phyloP scores from a whole-genome alignment of 2,329 filamentous ascomycete genomes.

The Calonectria fujianensis region DNA sequence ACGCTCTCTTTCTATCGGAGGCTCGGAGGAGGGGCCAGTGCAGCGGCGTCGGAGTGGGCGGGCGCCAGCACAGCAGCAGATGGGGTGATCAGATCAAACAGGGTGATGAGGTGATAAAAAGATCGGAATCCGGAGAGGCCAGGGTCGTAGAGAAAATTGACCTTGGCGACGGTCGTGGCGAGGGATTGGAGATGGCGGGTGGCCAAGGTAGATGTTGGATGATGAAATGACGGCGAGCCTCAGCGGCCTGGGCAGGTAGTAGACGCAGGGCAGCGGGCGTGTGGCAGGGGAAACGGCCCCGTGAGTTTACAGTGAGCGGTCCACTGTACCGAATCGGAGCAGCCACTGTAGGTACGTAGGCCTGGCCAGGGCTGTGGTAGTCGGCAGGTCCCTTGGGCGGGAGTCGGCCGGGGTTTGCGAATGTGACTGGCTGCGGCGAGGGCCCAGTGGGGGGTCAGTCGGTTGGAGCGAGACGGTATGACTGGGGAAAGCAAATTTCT shows the following conservation, averaged over 20 bases:
- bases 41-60: slow-evolving; percentile 49
- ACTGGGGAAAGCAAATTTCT: slow-evolving; percentile 43
- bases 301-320: slow-evolving; percentile 32
- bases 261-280: slow-evolving; percentile 37
- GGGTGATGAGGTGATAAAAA: slow-evolving; percentile 21
- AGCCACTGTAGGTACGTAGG: slow-evolving; percentile 26
- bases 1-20: slow-evolving; percentile 53
- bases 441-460: slow-evolving; percentile 17
- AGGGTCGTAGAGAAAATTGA: neutral
- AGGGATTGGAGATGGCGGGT: slow-evolving; percentile 45
- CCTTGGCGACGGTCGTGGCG: slow-evolving; percentile 1
- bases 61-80: slow-evolving; percentile 36
- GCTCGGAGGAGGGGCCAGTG: slow-evolving; percentile 50
- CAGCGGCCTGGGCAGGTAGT: slow-evolving; percentile 23
- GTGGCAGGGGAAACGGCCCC: slow-evolving; percentile 24
- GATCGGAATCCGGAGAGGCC: slow-evolving; percentile 11
- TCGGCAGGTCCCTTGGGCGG: slow-evolving; percentile 25
- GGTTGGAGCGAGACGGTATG: slow-evolving; percentile 31
- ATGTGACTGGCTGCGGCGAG: slow-evolving; percentile 27
- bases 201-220: slow-evolving; percentile 50
- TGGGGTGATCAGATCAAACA: slow-evolving; percentile 26
- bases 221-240: slow-evolving; percentile 49
- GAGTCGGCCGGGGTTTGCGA: slow-evolving; percentile 25
- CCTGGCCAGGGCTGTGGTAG: slow-evolving; percentile 12
- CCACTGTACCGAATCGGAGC: slow-evolving; percentile 34